Evolutionary conservation across 164 flowering plant species (phyloP).

Genomic region (Protea cynaroides): DNA sequence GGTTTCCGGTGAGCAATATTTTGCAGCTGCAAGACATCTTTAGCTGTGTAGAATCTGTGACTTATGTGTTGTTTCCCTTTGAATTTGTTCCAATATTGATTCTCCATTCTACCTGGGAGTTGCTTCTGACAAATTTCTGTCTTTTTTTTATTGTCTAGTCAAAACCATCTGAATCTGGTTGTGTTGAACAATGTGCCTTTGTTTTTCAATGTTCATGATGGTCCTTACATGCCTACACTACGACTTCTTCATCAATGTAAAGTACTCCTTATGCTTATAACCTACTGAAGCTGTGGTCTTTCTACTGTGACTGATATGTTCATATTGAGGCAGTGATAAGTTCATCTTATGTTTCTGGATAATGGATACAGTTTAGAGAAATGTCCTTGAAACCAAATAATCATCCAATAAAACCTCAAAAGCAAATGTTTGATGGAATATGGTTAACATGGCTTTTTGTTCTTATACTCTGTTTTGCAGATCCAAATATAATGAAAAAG

Average conservation of each 20-base stretch:
- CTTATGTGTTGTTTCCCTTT: too few relatives aligned
- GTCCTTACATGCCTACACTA: conserved; percentile 98
- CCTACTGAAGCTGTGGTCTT: conserved; percentile 2
- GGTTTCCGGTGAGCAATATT: too few relatives aligned
- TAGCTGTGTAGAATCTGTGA: too few relatives aligned
- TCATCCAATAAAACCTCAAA: neutral
- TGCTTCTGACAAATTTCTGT: neutral
- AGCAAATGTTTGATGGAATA: neutral
- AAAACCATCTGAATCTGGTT: conserved; percentile 93
- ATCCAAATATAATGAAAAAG: conserved; percentile 93
- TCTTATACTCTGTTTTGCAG: conserved; percentile 32
- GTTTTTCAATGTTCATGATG: conserved; percentile 94
- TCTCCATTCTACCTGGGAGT: neutral
- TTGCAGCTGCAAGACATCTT: too few relatives aligned
- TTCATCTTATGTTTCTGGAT: neutral
- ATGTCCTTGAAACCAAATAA: neutral
- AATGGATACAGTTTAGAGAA: too few relatives aligned
- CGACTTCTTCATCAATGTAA: conserved; percentile 98
- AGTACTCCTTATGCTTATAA: conserved; percentile 10
- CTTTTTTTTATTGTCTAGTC: conserved; percentile 41
- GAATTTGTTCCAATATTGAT: too few relatives aligned
- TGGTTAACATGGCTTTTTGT: neutral
- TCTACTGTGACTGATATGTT: neutral
- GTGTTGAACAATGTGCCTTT: conserved; percentile 93
- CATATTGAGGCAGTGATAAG: neutral